A percentile compares a stretch with the other conserved stretches of the same genome.
Evolutionary conservation across 108 stramenopile species (phyloP).

Genomic region (Pseudonitzschia multistriata): DNA sequence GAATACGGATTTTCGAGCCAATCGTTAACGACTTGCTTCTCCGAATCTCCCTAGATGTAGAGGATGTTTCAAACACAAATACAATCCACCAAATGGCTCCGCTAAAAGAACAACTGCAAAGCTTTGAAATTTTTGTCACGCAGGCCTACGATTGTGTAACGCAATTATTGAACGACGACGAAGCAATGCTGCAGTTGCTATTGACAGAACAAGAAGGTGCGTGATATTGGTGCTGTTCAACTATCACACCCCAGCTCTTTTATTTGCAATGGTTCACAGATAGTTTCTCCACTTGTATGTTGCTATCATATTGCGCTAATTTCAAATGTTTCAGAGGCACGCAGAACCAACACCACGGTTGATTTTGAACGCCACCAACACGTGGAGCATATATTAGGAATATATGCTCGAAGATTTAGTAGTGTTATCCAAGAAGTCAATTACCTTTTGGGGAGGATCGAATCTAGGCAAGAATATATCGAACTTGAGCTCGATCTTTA

Average conservation of each 20-base stretch:
- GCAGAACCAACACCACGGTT: conserved; percentile 38
- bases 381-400: conserved; percentile 81
- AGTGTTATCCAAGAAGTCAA: conserved; percentile 66
- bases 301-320: background rate
- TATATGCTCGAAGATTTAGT: conserved; percentile 76
- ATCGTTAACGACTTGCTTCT: conserved; percentile 76
- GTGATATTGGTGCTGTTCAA: conserved; percentile 7
- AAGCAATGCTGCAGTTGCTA: conserved; percentile 77
- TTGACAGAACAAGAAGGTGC: conserved; percentile 66
- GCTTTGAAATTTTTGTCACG: conserved; percentile 80
- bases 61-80: conserved; percentile 67
- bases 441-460: conserved; percentile 65
- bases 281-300: background rate
- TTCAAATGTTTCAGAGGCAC: conserved; percentile 26
- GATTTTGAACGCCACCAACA: conserved; percentile 59
- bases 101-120: conserved; percentile 77
- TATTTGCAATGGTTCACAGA: background rate
- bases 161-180: conserved; percentile 71
- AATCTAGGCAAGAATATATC: conserved; percentile 86
- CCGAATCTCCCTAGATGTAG: conserved; percentile 43
- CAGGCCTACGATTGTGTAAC: conserved; percentile 66
- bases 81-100: conserved; percentile 74
- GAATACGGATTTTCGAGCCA: conserved; percentile 81
- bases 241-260: background rate
- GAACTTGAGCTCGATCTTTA: conserved; percentile 73